A percentile compares a stretch with the other conserved stretches of the same genome.
These are phyloP conservation scores for Lophium mytilinum DNA, from an alignment of 495 filamentous ascomycete genomes.

Conservation along the genomic window DNA sequence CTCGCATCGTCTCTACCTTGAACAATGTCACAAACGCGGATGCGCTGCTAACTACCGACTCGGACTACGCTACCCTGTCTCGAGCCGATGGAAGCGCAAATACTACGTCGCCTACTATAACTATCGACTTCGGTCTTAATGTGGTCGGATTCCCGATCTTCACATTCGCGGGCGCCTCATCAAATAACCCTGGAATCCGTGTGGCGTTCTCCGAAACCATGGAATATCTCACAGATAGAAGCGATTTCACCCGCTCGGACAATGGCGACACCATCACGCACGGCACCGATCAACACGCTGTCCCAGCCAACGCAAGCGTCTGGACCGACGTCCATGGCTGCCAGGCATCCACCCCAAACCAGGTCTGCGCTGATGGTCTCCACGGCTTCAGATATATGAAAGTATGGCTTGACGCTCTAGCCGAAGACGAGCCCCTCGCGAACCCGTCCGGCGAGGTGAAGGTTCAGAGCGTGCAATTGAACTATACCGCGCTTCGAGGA, in stretches of 20 bases:
- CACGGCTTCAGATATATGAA: constrained; percentile 44
- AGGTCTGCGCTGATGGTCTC: constrained; percentile 42
- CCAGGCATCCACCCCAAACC: constrained; percentile 16
- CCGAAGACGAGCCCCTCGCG: constrained; percentile 36
- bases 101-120: constrained; percentile 12
- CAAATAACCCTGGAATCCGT: constrained; percentile 33
- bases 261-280: constrained; percentile 35
- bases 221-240: constrained; percentile 36
- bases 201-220: constrained; percentile 42
- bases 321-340: constrained; percentile 40
- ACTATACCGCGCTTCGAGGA: constrained; percentile 38
- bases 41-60: neutral
- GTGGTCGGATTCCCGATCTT: constrained; percentile 34
- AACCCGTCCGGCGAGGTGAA: constrained; percentile 8
- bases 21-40: neutral
- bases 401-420: constrained; percentile 37
- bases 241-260: constrained; percentile 40
- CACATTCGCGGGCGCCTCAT: constrained; percentile 25
- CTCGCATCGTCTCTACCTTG: neutral
- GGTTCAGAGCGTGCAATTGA: constrained; percentile 28
- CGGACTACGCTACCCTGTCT: neutral
- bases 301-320: constrained; percentile 31
- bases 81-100: neutral
- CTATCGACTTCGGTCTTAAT: constrained; percentile 42
- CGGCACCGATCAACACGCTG: constrained; percentile 39